Evolutionary conservation across 768 basidiomycete species (phyloP).

Genomic region (Lyophyllum atratum): DNA sequence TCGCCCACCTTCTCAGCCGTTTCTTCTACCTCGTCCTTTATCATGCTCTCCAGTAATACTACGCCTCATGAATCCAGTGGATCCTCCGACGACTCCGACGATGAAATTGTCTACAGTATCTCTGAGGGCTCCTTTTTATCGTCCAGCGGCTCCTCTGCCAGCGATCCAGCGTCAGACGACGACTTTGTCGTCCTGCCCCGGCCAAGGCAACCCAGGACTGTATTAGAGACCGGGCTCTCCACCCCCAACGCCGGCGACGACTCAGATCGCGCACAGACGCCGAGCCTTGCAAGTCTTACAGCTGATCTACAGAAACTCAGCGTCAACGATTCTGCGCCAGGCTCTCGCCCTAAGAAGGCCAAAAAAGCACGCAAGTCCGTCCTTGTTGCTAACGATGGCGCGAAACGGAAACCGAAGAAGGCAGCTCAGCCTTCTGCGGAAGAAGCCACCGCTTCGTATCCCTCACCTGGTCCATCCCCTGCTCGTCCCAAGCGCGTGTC

Average conservation of each 20-base stretch:
- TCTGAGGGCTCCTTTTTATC: conserved; percentile 34
- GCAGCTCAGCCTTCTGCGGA: neutral
- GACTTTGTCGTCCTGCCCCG: conserved; percentile 50
- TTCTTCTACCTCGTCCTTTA: conserved; percentile 24
- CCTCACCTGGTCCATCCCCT: conserved; percentile 10
- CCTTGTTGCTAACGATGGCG: neutral
- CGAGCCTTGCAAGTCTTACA: conserved; percentile 10
- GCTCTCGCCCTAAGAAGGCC: neutral
- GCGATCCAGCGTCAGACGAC: conserved; percentile 41
- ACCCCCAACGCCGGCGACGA: conserved; percentile 7
- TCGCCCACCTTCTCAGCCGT: conserved; percentile 23
- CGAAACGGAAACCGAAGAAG: conserved; percentile 12
- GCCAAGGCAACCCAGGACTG: conserved; percentile 10
- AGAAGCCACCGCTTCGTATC: conserved; percentile 8
- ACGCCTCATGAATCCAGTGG: conserved; percentile 13
- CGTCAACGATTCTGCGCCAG: neutral
- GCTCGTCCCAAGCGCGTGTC: neutral
- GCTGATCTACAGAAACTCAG: conserved; percentile 10
- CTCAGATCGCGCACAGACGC: conserved; percentile 3
- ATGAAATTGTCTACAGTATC: conserved; percentile 57
- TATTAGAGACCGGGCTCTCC: conserved; percentile 6
- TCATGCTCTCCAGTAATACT: conserved; percentile 16
- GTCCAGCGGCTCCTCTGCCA: conserved; percentile 24
- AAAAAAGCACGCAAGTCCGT: neutral
- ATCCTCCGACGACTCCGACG: conserved; percentile 45